Evolutionary conservation across 2,329 filamentous ascomycete species (phyloP).

Genomic region (Colletotrichum sp.): DNA sequence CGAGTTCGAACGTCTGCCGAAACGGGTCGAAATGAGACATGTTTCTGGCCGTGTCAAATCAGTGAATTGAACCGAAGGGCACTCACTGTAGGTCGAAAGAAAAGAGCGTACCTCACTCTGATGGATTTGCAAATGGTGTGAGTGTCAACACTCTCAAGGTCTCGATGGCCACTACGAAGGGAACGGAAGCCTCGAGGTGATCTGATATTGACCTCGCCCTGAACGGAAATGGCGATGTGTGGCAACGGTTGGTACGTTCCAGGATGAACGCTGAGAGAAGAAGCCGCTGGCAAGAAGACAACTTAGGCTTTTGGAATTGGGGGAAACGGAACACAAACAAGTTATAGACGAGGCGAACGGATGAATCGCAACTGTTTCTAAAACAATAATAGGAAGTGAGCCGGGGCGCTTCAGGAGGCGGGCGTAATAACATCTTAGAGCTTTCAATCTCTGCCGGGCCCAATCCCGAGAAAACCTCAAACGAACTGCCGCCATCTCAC

Average conservation of each 20-base stretch:
- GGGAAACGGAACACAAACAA: background rate
- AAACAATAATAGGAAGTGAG: background rate
- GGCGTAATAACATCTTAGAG: background rate
- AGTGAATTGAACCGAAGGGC: background rate
- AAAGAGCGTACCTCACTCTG: background rate
- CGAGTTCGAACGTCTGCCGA: constrained; percentile 39
- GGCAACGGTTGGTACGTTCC: background rate
- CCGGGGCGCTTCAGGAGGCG: background rate
- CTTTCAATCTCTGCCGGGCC: background rate
- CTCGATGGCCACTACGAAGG: background rate
- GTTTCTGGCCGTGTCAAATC: background rate
- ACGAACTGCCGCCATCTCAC: background rate
- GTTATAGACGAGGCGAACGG: background rate
- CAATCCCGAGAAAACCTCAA: background rate
- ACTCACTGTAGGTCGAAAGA: background rate
- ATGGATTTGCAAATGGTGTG: background rate
- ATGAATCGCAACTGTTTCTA: background rate
- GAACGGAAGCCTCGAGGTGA: background rate
- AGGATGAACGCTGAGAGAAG: background rate
- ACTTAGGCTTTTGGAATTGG: background rate
- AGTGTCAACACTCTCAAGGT: background rate
- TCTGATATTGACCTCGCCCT: background rate
- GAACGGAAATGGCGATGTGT: background rate
- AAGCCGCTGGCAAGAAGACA: background rate
- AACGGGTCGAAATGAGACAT: constrained; percentile 36